Percentiles rank a stretch among this genome's conserved stretches.
Conservation (phyloP, 2,329 filamentous ascomycete species). For the Aurifilum marmelostoma region DNA sequence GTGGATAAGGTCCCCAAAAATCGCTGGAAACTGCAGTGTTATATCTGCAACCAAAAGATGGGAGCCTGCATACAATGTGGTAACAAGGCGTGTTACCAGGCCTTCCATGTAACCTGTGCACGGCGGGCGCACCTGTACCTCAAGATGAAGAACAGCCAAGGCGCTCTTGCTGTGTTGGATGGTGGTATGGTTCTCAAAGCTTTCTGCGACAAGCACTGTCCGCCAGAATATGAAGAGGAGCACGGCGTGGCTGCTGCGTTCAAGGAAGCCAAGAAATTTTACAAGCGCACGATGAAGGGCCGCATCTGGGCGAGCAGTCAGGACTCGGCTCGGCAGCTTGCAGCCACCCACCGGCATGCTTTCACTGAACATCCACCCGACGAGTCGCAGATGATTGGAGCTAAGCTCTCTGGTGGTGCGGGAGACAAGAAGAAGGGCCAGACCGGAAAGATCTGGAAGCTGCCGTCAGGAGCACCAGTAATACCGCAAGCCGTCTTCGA, state of each 20-base stretch:
- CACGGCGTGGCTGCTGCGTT: slow-evolving; percentile 82
- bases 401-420: slow-evolving; percentile 71
- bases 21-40: slow-evolving; percentile 91
- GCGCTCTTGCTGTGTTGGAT: slow-evolving; percentile 73
- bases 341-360: slow-evolving; percentile 69
- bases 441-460: slow-evolving; percentile 77
- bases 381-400: slow-evolving; percentile 82
- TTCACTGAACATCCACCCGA: slow-evolving; percentile 73
- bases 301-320: slow-evolving; percentile 92
- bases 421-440: slow-evolving; percentile 78
- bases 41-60: slow-evolving; percentile 97
- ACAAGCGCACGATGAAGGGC: slow-evolving; percentile 85
- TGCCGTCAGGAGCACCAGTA: slow-evolving; percentile 92
- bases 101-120: slow-evolving; percentile 96
- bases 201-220: slow-evolving; percentile 94
- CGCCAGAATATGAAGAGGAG: slow-evolving; percentile 83
- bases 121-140: slow-evolving; percentile 84
- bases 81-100: slow-evolving; percentile 95
- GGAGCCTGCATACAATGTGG: slow-evolving; percentile 97
- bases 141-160: slow-evolving; percentile 94
- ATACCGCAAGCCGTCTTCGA: slow-evolving; percentile 89
- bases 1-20: slow-evolving; percentile 96
- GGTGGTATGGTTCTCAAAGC: slow-evolving; percentile 87
- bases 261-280: slow-evolving; percentile 83
- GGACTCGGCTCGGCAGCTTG: slow-evolving; percentile 77